Evolutionary conservation across 2,329 filamentous ascomycete genomes (phyloP), one percentile per base, ranked within the genome.

Genomic region (Grosmannia clavigera): DNA sequence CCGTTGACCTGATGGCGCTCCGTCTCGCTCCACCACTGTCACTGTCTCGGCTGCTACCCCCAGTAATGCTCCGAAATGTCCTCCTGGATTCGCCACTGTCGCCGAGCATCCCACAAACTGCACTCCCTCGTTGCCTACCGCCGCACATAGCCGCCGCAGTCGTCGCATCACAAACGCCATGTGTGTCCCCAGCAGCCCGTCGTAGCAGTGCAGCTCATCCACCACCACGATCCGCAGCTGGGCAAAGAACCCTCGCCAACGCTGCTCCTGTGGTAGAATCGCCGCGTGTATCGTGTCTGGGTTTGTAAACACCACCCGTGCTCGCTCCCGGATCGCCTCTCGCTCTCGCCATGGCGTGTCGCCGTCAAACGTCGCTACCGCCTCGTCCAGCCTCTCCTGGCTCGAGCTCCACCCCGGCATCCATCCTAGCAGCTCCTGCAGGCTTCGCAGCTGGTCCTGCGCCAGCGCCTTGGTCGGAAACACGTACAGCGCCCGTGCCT

Each of bases 211-310:
- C 46, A 99, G 75, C 69, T 99, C 94, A 66, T 91, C 86, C 12
- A 91, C 86, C 9, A 99, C 94, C 0, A 99, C 92, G 68, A 88
- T 96, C 64, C 86, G 88, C 16, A 99, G 74, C 65, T 88, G 91
- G 70, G 90, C 83, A n/a, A 99, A 72, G 66, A 96, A 97, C 0
- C 81, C 83, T 55, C 92, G 81, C 94, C 94, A 99, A 35, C 82
- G 81, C 64, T 90, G 87, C 73, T 99, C 94, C 68, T 96, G 89
- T 0, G 94, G 92, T 3, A 99, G 73, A 31, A 99, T 95, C 0
- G 90, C 95, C 40, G 96, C 83, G 66, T 99, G 94, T 43, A 99
- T 79, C 92, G 97, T 99, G 68, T 99, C 94, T 0, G 94, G 94
- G 67, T 99, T 99, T 0, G 94, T 99, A 68, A 99, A 96, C 57